Evolutionary conservation across 2,329 filamentous ascomycete species (phyloP), one percentile per base, ranked within the genome.

Genomic region (Zymoseptoria passerinii): DNA sequence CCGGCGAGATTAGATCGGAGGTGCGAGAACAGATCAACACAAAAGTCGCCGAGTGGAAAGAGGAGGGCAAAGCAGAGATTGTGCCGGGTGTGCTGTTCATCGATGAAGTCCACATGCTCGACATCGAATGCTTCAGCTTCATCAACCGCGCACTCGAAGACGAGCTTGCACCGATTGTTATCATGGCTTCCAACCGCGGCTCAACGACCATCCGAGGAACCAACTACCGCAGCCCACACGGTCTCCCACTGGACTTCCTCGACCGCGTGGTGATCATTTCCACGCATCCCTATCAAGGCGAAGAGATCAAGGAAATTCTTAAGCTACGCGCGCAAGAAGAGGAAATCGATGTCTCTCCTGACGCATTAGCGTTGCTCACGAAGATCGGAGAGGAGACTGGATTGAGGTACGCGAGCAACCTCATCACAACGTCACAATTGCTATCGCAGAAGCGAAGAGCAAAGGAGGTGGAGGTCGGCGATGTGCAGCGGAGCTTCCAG

Each of bases 1-100:
- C 94, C 1, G 94, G 94, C 67, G 94, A 99, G 80, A 99, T 99
- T 68, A 83, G 94, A 70, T 95, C 90, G 74, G 94, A 99, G 75
- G 92, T 99, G 62, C 87, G 94, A 58, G 92, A 97, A 73, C 94
- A 99, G 79, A 99, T 99, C 81, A 95, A 99, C 78, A 96, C 90
- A 66, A 99, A 99, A 77, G 92, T 99, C 1, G 92, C 87, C 52
- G 94, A 99, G 76, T 99, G 94, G 94, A 96, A 95, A 76, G 94
- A 99, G 75, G 94, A 99, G 76, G 94, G 94, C 77, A 99, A 99
- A 76, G 94, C 94, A 2, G 92, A 95, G 76, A 97, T 99, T 56
- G 91, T 99, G 0, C 94, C 94, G 0, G 94, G 94, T 51, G 94
- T 99, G 7, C 79, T 99, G 7, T 99, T 99, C 80, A 95, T 99